Evolutionary conservation across 73 alveolate species (phyloP), one percentile per base, ranked within the genome.

Genomic region (Durusdinium trenchii): DNA sequence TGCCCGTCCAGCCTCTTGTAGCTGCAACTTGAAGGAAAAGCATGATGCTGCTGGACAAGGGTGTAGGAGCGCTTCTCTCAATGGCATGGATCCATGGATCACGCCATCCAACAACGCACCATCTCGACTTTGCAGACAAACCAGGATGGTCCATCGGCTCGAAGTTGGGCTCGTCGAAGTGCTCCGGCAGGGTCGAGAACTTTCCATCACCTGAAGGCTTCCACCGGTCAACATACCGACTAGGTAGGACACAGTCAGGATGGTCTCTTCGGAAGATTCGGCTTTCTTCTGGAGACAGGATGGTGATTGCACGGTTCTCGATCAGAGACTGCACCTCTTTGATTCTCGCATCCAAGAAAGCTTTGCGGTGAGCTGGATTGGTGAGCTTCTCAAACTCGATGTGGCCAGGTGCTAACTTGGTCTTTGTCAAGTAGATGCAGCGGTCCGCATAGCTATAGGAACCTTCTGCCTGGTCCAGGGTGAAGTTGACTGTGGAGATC

Each of bases 371-470:
- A 6, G 9, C 14, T 2, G 14, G 52, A 0, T 28, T 7, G 16
- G 9, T 54, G 7, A 87, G 71, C 46, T 45, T 42, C 35, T 20
- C 3, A 38, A 62, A 61, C 28, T 28, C n/a, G 50, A 87, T 71
- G 18, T 87, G 96, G 0, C 96, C 96, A 14, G 96, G 96, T 3
- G 86, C 7, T 50, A 38, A 30, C 69, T 87, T 87, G 73, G 20
- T 26, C 86, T 87, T 61, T n/a, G 86, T 36, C 51, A 87, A 1
- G 69, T 32, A 87, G 48, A 87, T 38, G 47, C 60, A 0, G 9
- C 42, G 47, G 71, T 87, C 96, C 16, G 3, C 16, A 40, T 0
- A 0, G 45, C 43, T 43, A 71, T 10, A 62, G 42, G 26, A n/a
- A 3, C 64, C 61, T 0, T 3, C 62, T 0, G 95, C 46, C 10